A percentile compares a stretch with the other conserved stretches of the same genome.
Evolutionary conservation across 2,329 filamentous ascomycete species (phyloP).

Genomic region (Drechslera avenae): DNA sequence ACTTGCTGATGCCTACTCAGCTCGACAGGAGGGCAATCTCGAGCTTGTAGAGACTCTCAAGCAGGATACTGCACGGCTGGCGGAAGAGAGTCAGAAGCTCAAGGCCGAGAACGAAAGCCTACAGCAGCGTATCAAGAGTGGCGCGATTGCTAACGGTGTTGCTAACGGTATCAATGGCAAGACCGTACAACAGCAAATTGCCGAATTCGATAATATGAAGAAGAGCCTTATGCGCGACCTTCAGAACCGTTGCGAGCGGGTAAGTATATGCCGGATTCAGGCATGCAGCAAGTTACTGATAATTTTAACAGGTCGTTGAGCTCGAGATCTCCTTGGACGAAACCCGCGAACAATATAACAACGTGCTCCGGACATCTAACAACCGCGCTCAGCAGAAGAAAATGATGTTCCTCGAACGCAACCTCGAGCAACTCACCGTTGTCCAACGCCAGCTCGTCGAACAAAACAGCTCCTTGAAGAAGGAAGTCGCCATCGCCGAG

Average conservation of each 20-base stretch:
- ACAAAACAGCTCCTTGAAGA: constrained; percentile 93
- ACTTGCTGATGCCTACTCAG: constrained; percentile 76
- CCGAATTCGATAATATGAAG: constrained; percentile 99
- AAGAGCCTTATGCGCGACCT: constrained; percentile 98
- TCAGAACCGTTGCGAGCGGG: constrained; percentile 96
- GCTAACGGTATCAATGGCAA: constrained; percentile 72
- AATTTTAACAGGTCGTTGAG: constrained; percentile 71
- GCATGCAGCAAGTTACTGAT: constrained; percentile 24
- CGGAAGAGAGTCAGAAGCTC: constrained; percentile 80
- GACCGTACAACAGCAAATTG: constrained; percentile 95
- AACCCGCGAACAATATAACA: constrained; percentile 98
- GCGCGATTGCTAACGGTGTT: constrained; percentile 64
- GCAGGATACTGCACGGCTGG: constrained; percentile 74
- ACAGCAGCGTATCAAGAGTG: constrained; percentile 72
- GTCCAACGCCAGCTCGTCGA: constrained; percentile 97
- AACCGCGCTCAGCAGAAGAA: constrained; percentile 99
- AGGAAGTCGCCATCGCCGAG: constrained; percentile 98
- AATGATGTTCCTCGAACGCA: constrained; percentile 98
- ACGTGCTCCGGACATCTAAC: constrained; percentile 93
- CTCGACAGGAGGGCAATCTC: constrained; percentile 73
- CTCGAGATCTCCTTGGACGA: constrained; percentile 97
- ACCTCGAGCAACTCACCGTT: constrained; percentile 95
- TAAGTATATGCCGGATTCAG: constrained; percentile 35
- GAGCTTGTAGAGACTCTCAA: constrained; percentile 78
- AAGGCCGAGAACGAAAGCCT: constrained; percentile 81